Base-by-base conservation (phyloP, 208 protist species). In the Crithidia thermophila region DNA sequence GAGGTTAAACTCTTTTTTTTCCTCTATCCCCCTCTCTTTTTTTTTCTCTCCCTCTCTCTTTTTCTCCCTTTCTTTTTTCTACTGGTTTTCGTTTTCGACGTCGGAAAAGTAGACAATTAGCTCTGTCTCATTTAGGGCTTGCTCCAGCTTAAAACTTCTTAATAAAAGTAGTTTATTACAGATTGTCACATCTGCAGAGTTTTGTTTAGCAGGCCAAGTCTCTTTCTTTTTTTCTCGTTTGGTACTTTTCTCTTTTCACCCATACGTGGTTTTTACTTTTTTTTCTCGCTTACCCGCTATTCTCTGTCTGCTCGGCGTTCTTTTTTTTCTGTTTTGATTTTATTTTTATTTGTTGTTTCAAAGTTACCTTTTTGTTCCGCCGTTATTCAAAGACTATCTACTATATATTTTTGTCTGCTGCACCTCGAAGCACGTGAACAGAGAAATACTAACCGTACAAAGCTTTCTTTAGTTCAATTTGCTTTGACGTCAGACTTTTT, bases 21-120 rank as follows among this genome's bases (percentile, higher is more conserved):
- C 13, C 39, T 43, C 16, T 16, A 43, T 43, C 39, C 39, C 16
- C 39, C n/a, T n/a, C n/a, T n/a, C n/a, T n/a, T n/a, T n/a, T n/a
- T n/a, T n/a, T n/a, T n/a, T n/a, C n/a, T n/a, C n/a, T n/a, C n/a
- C 39, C 16, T 43, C 33, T 39, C 51, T 57, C 51, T 25, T 37
- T 37, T 57, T 7, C 0, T 34, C 1, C 13, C 8, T 57, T 40
- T 37, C 13, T n/a, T 57, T 2, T 0, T 23, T 42, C 0, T 20
- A n/a, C n/a, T n/a, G n/a, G n/a, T n/a, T n/a, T n/a, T n/a, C n/a
- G n/a, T n/a, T n/a, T n/a, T n/a, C n/a, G n/a, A n/a, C n/a, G n/a
- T n/a, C n/a, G n/a, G n/a, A n/a, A n/a, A n/a, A n/a, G n/a, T n/a
- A n/a, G n/a, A n/a, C n/a, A n/a, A n/a, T n/a, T n/a, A n/a, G n/a